phyloP scores from a whole-genome alignment of 306 rosid species.

The Prunus mume region DNA sequence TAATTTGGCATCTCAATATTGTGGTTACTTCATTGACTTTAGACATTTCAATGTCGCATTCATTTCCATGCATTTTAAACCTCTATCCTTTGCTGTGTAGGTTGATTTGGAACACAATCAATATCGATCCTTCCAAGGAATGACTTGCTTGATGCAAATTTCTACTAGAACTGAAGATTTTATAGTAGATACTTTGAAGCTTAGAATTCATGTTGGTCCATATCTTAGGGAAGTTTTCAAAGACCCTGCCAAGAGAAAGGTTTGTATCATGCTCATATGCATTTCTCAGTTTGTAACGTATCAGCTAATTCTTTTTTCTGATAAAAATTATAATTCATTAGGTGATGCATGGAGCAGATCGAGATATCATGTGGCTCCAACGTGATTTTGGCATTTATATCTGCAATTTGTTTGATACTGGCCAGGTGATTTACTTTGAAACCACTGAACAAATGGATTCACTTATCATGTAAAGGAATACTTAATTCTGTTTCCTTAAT shows the following conservation, averaged over 20 bases:
- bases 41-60: not conserved
- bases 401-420: conserved; percentile 92
- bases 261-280: conserved; percentile 18
- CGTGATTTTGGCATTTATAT: conserved; percentile 94
- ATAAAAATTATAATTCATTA: conserved; percentile 39
- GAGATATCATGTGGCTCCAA: conserved; percentile 90
- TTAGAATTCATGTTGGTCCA: conserved; percentile 84
- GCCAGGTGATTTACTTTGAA: conserved; percentile 64
- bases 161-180: conserved; percentile 93
- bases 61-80: not conserved
- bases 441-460: conserved; percentile 14
- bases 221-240: conserved; percentile 84
- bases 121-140: conserved; percentile 92
- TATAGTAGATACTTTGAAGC: conserved; percentile 85
- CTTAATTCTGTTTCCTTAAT: not conserved
- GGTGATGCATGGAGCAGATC: conserved; percentile 99
- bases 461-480: not conserved
- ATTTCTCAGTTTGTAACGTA: not conserved
- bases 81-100: conserved; percentile 32
- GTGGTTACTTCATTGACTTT: not conserved
- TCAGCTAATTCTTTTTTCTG: conserved; percentile 13
- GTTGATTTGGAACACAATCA: conserved; percentile 98
- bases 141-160: conserved; percentile 96
- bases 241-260: conserved; percentile 93
- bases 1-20: not conserved